Evolutionary conservation across 2,329 filamentous ascomycete species (phyloP).

Genomic region (Coleophoma crateriformis): DNA sequence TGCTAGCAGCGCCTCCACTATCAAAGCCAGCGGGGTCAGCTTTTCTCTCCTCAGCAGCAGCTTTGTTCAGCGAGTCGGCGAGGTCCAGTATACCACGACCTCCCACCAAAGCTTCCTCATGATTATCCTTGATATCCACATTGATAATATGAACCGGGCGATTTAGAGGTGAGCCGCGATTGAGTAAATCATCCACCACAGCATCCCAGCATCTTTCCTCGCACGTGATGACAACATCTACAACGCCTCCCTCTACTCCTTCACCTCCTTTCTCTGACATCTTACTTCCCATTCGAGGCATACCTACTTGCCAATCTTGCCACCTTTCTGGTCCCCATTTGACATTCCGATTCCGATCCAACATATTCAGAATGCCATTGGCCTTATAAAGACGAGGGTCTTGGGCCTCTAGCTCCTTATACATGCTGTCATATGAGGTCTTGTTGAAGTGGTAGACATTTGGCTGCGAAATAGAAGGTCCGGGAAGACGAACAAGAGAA

Average conservation of each 20-base stretch:
- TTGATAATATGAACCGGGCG: constrained; percentile 96
- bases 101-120: constrained; percentile 89
- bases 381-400: constrained; percentile 82
- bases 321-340: constrained; percentile 96
- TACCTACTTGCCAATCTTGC: constrained; percentile 93
- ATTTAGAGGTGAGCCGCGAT: constrained; percentile 80
- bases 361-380: constrained; percentile 94
- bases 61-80: constrained; percentile 76
- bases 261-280: constrained; percentile 68
- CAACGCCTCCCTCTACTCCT: constrained; percentile 82
- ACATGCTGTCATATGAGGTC: constrained; percentile 92
- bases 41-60: constrained; percentile 71
- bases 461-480: constrained; percentile 84
- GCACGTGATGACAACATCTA: constrained; percentile 94
- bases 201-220: constrained; percentile 98
- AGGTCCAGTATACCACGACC: constrained; percentile 90
- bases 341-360: constrained; percentile 82
- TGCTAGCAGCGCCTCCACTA: constrained; percentile 57
- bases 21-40: constrained; percentile 60
- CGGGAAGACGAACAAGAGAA: constrained; percentile 86
- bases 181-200: constrained; percentile 87
- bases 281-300: constrained; percentile 69
- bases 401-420: constrained; percentile 81
- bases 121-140: constrained; percentile 96
- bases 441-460: constrained; percentile 99